Evolutionary conservation across 495 filamentous ascomycete genomes (phyloP).

Genomic region (Podospora bellae-mahoneyi): DNA sequence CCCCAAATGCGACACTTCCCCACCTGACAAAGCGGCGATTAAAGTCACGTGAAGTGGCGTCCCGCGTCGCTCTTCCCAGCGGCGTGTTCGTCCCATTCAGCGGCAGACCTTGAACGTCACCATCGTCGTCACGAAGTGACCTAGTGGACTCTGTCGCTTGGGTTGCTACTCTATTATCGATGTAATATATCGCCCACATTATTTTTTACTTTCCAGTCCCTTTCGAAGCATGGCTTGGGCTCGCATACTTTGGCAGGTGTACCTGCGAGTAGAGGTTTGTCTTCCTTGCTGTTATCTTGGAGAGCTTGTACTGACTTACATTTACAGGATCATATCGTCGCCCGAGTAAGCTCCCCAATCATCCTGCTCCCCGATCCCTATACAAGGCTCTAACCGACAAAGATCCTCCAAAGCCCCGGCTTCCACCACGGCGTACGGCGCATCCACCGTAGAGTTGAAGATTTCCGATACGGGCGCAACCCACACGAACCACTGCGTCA

Average conservation of each 20-base stretch:
- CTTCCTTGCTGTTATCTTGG: not conserved
- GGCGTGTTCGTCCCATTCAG: not conserved
- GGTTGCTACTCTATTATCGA: not conserved
- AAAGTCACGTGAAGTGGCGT: conserved; percentile 3
- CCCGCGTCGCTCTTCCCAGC: not conserved
- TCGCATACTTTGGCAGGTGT: conserved; percentile 16
- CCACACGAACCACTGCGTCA: conserved; percentile 41
- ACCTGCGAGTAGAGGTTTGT: conserved; percentile 20
- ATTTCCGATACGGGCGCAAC: conserved; percentile 39
- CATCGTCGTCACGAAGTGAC: not conserved
- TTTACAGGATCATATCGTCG: conserved; percentile 34
- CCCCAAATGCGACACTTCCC: not conserved
- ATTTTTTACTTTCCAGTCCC: not conserved
- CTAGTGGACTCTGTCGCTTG: not conserved
- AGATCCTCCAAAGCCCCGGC: conserved; percentile 37
- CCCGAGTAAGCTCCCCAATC: conserved; percentile 22
- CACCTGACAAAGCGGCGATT: not conserved
- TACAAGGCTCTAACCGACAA: conserved; percentile 1
- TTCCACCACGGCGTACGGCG: conserved; percentile 43
- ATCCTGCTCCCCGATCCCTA: not conserved
- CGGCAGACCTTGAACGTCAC: not conserved
- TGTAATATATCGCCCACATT: not conserved
- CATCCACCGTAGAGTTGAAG: conserved; percentile 39
- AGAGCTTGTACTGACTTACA: not conserved
- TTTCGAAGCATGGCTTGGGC: conserved; percentile 15